Evolutionary conservation across 257 asterid genomes (phyloP).

Genomic region (Coffea canephora): DNA sequence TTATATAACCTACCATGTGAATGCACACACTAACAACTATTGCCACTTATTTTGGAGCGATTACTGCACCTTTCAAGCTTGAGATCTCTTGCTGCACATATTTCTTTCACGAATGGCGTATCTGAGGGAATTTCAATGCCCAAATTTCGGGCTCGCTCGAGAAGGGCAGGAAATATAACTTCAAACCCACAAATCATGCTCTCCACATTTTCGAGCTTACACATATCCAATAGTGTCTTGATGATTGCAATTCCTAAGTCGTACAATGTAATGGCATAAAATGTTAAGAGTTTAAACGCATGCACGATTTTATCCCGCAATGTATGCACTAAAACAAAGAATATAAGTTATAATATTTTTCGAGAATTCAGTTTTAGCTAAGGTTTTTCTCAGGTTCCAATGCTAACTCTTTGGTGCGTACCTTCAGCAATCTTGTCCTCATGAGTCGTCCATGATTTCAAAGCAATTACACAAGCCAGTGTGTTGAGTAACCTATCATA

Average conservation of each 20-base stretch:
- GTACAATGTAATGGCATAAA: too few species aligned
- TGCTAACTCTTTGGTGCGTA: neutral
- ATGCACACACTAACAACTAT: too few species aligned
- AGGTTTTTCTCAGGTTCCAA: too few species aligned
- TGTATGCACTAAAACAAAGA: too few species aligned
- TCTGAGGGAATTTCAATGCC: constrained; percentile 28
- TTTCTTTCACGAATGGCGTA: constrained; percentile 23
- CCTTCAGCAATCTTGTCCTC: constrained; percentile 21
- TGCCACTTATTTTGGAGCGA: too few species aligned
- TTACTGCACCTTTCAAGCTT: constrained; percentile 22
- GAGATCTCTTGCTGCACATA: constrained; percentile 15
- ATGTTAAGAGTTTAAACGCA: too few species aligned
- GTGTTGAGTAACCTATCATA: constrained; percentile 28
- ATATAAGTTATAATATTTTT: too few species aligned
- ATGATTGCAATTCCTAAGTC: constrained; percentile 31
- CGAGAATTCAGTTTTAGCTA: too few species aligned
- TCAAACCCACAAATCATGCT: constrained; percentile 44
- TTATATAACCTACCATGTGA: too few species aligned
- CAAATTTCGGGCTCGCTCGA: constrained; percentile 26
- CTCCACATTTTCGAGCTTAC: constrained; percentile 29
- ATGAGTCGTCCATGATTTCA: constrained; percentile 4
- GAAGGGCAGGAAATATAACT: constrained; percentile 38
- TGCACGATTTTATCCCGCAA: too few species aligned
- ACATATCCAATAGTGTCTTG: constrained; percentile 27
- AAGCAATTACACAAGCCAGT: constrained; percentile 37